A percentile compares a stretch with the other conserved stretches of the same genome.
These are phyloP conservation scores for Pueraria montana DNA, from an alignment of 306 rosid species.

Conservation along the genomic window DNA sequence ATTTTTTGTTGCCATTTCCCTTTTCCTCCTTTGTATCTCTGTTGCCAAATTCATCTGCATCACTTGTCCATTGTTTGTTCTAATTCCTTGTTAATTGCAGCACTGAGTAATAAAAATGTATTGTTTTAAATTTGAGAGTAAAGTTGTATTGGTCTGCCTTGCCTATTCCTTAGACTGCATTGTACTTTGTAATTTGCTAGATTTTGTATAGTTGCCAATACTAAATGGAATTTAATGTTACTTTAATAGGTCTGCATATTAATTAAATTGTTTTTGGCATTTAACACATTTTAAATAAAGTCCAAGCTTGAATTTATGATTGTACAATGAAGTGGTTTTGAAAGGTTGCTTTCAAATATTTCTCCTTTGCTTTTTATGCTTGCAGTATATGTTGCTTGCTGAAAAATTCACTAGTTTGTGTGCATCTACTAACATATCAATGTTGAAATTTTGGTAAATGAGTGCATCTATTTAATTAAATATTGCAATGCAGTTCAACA, in stretches of 20 bases:
- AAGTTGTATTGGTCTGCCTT: conserved; percentile 16
- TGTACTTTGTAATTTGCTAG: conserved; percentile 25
- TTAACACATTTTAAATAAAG: conserved; percentile 21
- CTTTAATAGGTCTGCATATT: conserved; percentile 6
- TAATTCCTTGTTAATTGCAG: conserved; percentile 33
- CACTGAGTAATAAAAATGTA: neutral
- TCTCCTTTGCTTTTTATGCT: too few species aligned
- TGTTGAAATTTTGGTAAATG: conserved; percentile 21
- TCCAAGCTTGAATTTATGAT: conserved; percentile 20
- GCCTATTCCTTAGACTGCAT: conserved; percentile 39
- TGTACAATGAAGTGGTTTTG: conserved; percentile 34
- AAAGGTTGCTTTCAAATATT: conserved; percentile 27
- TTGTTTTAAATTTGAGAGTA: conserved; percentile 13
- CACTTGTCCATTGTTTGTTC: conserved; percentile 25
- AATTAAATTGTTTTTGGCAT: conserved; percentile 42
- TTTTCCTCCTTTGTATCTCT: neutral
- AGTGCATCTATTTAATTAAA: conserved; percentile 11
- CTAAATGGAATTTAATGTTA: conserved; percentile 14
- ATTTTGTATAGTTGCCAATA: conserved; percentile 3
- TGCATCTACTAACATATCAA: conserved; percentile 37
- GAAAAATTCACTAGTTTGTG: neutral
- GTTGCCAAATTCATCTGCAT: conserved; percentile 3
- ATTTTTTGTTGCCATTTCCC: conserved; percentile 2
- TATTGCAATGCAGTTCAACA: conserved; percentile 78
- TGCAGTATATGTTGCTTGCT: too few species aligned